phyloP scores from a whole-genome alignment of 768 basidiomycete species.

The Boletus bicolor region DNA sequence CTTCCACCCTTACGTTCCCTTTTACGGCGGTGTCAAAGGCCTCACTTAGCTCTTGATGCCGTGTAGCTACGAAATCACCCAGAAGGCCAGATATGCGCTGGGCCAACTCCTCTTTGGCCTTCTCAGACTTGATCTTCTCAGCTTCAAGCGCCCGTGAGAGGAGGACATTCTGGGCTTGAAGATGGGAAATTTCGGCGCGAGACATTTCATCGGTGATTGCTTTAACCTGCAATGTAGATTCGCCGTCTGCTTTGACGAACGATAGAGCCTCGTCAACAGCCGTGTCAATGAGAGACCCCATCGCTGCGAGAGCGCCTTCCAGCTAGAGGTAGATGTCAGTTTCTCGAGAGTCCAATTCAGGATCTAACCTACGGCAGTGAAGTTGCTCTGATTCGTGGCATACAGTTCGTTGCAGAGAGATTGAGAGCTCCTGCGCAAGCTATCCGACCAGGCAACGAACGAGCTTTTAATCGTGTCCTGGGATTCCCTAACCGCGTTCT shows the following conservation, averaged over 20 bases:
- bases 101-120: slow-evolving; percentile 70
- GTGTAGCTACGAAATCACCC: slow-evolving; percentile 63
- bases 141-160: slow-evolving; percentile 58
- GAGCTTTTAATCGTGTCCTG: slow-evolving; percentile 51
- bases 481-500: slow-evolving; percentile 48
- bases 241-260: slow-evolving; percentile 55
- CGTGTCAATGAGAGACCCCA: slow-evolving; percentile 58
- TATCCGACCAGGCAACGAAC: slow-evolving; percentile 54
- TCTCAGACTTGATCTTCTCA: slow-evolving; percentile 65
- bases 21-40: slow-evolving; percentile 51
- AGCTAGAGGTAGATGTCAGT: slow-evolving; percentile 32
- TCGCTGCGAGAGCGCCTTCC: slow-evolving; percentile 55
- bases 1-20: slow-evolving; percentile 55
- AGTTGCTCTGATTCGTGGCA: slow-evolving; percentile 41
- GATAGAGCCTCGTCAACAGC: slow-evolving; percentile 55
- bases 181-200: slow-evolving; percentile 52
- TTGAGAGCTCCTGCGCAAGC: slow-evolving; percentile 47
- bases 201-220: slow-evolving; percentile 44
- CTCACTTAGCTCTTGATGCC: slow-evolving; percentile 63
- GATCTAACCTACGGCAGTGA: slow-evolving; percentile 39
- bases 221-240: slow-evolving; percentile 49
- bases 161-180: slow-evolving; percentile 68
- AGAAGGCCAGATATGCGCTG: slow-evolving; percentile 71
- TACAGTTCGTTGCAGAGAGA: slow-evolving; percentile 47
- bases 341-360: background rate